Conservation (phyloP, 2,329 filamentous ascomycete genomes). For the Fusarium chuoi region DNA sequence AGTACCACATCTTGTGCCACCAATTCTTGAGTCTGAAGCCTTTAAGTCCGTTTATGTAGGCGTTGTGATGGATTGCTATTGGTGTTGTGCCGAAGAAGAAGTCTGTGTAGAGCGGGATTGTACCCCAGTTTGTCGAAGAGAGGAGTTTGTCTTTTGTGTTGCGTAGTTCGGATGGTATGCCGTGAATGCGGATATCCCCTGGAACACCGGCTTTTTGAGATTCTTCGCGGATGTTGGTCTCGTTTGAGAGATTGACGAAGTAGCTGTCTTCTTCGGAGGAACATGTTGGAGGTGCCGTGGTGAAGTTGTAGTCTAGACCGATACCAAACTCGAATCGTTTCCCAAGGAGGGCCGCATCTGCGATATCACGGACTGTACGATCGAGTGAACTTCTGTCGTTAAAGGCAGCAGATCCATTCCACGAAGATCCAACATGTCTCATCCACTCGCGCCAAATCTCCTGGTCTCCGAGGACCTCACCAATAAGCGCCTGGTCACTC, state of each 20-base stretch:
- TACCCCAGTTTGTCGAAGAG: slow-evolving; percentile 43
- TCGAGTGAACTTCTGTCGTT: slow-evolving; percentile 20
- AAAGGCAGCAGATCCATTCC: slow-evolving; percentile 45
- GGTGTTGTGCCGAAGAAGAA: slow-evolving; percentile 51
- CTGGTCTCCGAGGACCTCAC: slow-evolving; percentile 53
- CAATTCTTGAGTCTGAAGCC: slow-evolving; percentile 46
- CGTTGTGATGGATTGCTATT: slow-evolving; percentile 52
- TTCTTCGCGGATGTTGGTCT: slow-evolving; percentile 30
- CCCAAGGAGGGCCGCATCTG: slow-evolving; percentile 43
- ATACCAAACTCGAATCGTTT: slow-evolving; percentile 52
- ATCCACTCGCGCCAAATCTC: slow-evolving; percentile 51
- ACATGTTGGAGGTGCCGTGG: slow-evolving; percentile 51
- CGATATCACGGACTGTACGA: slow-evolving; percentile 40
- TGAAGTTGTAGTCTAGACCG: slow-evolving; percentile 52
- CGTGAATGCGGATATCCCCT: slow-evolving; percentile 43
- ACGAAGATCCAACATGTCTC: slow-evolving; percentile 43
- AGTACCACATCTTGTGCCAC: slow-evolving; percentile 53
- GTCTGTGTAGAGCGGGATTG: slow-evolving; percentile 50
- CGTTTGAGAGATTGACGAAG: slow-evolving; percentile 47
- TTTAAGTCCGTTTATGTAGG: slow-evolving; percentile 49
- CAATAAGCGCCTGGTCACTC: slow-evolving; percentile 53
- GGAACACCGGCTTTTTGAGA: slow-evolving; percentile 48
- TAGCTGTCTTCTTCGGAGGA: slow-evolving; percentile 51
- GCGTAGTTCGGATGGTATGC: slow-evolving; percentile 44
- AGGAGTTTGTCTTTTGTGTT: slow-evolving; percentile 25